Conservation (phyloP, 345 rosid species). For the Lumnitzera racemosa region DNA sequence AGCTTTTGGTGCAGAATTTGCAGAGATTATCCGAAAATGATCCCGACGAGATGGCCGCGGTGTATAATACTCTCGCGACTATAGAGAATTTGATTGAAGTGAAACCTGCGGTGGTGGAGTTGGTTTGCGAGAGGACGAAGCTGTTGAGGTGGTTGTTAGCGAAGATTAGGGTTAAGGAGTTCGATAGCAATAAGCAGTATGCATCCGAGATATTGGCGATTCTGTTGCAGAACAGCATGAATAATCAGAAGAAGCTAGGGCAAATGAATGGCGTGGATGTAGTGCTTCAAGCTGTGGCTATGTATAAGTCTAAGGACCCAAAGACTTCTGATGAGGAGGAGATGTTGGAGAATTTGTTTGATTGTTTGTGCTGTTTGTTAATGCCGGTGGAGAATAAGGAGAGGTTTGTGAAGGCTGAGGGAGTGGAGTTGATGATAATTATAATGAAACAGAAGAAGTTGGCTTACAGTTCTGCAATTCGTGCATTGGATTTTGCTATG, state of each 20-base stretch:
- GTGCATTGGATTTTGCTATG: constrained; percentile 94
- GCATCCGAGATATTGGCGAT: constrained; percentile 93
- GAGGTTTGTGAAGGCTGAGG: constrained; percentile 92
- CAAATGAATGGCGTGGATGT: constrained; percentile 97
- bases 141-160: constrained; percentile 67
- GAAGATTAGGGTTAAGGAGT: constrained; percentile 79
- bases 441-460: constrained; percentile 97
- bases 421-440: constrained; percentile 96
- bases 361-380: constrained; percentile 78
- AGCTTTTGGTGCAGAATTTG: constrained; percentile 84
- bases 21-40: constrained; percentile 74
- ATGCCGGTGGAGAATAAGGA: constrained; percentile 99
- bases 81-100: constrained; percentile 93
- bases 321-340: constrained; percentile 89
- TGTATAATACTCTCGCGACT: constrained; percentile 65
- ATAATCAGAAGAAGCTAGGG: constrained; percentile 83
- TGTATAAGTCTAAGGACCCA: constrained; percentile 91
- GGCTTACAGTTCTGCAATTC: constrained; percentile 86
- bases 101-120: constrained; percentile 78
- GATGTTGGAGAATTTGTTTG: constrained; percentile 92
- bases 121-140: constrained; percentile 87
- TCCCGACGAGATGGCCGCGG: constrained; percentile 72
- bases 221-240: constrained; percentile 69
- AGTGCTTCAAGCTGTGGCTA: constrained; percentile 82
- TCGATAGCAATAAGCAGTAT: constrained; percentile 85